Evolutionary conservation across 129 eudicot genomes (phyloP), one percentile per base, ranked within the genome.

Genomic region (Flaveria trinervia): DNA sequence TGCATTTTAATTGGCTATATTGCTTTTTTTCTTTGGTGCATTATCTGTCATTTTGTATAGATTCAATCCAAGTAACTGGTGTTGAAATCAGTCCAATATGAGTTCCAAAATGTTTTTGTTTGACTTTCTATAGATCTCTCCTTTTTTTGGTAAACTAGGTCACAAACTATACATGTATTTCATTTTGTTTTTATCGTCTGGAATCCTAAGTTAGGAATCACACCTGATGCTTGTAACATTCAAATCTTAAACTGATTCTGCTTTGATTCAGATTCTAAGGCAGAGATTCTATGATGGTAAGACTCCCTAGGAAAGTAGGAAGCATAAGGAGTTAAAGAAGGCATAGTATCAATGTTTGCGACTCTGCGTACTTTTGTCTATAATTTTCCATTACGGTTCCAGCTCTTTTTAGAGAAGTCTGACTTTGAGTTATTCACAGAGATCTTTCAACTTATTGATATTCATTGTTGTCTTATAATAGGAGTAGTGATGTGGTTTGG

Each of bases 51-150:
- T 49, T 71, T 13, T 52, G 14, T 71, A 8, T 71, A 17, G 49
- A 30, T 71, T 71, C 28, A 52, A 33, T 30, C 30, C 65, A 51
- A 30, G 23, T 71, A 71, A 33, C 9, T 51, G 44, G 28, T 50
- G 62, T 70, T 70, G 62, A 26, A 71, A 51, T 71, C 50, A 18
- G 11, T 52, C 26, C 25, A 71, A 18, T 30, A 28, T 52, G 49
- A 20, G 76, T 71, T 71, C 33, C 22, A 22, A 30, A 51, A 17
- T 48, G 2, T 36, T 54, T 10, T 10, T 56, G 12, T 33, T 54
- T 0, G 36, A 39, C 36, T 72, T 55, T 3, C 2, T 18, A 36
- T 11, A 54, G 66, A 41, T 43, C 51, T 56, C 41, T 56, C 55
- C 2, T 25, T 36, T 55, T 55, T 72, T 54, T 41, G 36, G 49